Conservation (phyloP, 1,139 yeast genomes). For the Kazachstania sp. region DNA sequence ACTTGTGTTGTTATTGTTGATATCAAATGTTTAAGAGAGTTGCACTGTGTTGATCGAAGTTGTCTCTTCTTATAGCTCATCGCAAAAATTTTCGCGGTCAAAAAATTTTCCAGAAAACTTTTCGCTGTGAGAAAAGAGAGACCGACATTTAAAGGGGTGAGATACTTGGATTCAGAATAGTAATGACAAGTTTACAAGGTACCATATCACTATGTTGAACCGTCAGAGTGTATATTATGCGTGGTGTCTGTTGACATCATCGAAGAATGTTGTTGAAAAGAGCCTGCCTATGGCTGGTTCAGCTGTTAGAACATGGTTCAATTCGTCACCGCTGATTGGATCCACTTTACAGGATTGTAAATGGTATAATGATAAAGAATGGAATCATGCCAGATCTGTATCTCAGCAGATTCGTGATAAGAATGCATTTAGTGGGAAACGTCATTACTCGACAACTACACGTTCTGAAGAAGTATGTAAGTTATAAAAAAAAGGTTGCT, state of each 20-base stretch:
- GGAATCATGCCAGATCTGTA: conserved; percentile 26
- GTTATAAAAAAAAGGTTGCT: background rate
- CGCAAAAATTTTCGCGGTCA: conserved; percentile 1
- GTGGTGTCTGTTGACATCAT: conserved; percentile 20
- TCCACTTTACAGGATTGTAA: conserved; percentile 19
- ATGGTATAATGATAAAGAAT: conserved; percentile 26
- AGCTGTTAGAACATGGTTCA: conserved; percentile 20
- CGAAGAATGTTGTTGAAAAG: conserved; percentile 17
- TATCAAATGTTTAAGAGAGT: background rate
- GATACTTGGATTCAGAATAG: background rate
- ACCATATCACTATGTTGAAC: conserved; percentile 8
- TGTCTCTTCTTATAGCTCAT: conserved; percentile 2
- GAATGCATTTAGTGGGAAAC: background rate
- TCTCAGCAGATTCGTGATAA: conserved; percentile 13
- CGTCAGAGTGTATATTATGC: conserved; percentile 21
- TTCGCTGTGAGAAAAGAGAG: background rate
- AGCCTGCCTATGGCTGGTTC: conserved; percentile 18
- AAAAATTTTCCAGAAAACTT: background rate
- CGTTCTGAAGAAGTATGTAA: conserved; percentile 4
- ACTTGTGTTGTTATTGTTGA: no score
- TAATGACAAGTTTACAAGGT: background rate
- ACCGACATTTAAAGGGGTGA: background rate
- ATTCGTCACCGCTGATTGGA: conserved; percentile 22
- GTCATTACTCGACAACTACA: conserved; percentile 3
- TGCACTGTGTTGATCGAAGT: background rate